Evolutionary conservation across 805 yeast species (phyloP).

Genomic region (Cyberlindnera mississippiensis): DNA sequence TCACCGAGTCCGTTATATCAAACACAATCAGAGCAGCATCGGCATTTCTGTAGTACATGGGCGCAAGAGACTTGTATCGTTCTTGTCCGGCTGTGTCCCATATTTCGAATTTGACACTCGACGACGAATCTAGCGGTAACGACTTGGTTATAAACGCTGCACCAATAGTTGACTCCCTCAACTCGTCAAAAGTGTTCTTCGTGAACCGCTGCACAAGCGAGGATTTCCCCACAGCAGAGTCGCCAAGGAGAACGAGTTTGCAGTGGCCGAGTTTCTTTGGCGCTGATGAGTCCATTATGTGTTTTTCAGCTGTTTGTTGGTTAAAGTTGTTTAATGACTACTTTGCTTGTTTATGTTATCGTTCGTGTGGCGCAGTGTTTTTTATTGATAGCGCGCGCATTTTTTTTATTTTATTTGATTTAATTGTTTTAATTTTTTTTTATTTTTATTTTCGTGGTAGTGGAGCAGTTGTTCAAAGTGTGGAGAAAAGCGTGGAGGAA

Average conservation of each 20-base stretch:
- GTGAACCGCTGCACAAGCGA: slow-evolving; percentile 83
- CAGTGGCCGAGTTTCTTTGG: slow-evolving; percentile 40
- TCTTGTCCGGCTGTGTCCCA: slow-evolving; percentile 97
- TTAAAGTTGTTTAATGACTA: neutral
- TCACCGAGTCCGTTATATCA: slow-evolving; percentile 68
- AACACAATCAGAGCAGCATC: slow-evolving; percentile 85
- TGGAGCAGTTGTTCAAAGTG: too few species aligned
- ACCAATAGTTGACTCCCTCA: slow-evolving; percentile 92
- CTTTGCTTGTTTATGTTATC: neutral
- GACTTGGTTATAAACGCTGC: slow-evolving; percentile 94
- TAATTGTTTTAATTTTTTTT: too few species aligned
- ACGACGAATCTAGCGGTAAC: slow-evolving; percentile 41
- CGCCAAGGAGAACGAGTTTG: slow-evolving; percentile 65
- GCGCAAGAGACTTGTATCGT: slow-evolving; percentile 76
- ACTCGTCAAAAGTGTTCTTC: slow-evolving; percentile 66
- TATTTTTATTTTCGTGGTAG: too few species aligned
- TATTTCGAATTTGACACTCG: slow-evolving; percentile 45
- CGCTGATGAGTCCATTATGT: too few species aligned
- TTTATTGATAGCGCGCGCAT: too few species aligned
- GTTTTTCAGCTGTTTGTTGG: neutral
- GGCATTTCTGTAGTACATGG: slow-evolving; percentile 79
- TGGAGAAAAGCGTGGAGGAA: too few species aligned
- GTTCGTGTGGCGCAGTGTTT: neutral
- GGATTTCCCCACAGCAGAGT: slow-evolving; percentile 82
- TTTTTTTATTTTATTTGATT: too few species aligned